phyloP scores from a whole-genome alignment of 768 basidiomycete genomes.

The Phallus indusiatus region DNA sequence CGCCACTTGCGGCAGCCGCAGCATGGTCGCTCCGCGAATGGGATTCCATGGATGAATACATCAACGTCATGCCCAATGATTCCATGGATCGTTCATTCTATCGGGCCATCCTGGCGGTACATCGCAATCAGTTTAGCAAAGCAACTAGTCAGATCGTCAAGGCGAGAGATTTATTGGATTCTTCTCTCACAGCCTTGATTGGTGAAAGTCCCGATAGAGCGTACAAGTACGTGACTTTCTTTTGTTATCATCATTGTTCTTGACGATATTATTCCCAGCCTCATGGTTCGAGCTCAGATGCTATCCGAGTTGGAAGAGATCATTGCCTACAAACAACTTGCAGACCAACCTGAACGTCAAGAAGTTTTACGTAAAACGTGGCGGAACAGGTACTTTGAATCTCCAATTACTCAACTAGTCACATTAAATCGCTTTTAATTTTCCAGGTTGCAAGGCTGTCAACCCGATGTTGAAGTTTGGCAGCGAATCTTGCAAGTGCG shows the following conservation, averaged over 20 bases:
- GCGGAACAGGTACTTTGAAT: conserved; percentile 76
- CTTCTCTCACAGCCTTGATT: conserved; percentile 83
- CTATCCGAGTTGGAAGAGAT: conserved; percentile 97
- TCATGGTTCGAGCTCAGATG: conserved; percentile 97
- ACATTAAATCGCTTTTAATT: not conserved
- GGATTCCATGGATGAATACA: conserved; percentile 98
- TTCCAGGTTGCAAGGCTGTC: conserved; percentile 81
- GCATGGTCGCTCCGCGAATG: conserved; percentile 96
- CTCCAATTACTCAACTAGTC: not conserved
- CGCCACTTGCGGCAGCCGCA: conserved; percentile 94
- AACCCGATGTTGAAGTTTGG: conserved; percentile 98
- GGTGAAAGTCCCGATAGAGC: conserved; percentile 96
- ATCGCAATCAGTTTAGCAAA: conserved; percentile 92
- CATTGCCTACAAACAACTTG: conserved; percentile 88
- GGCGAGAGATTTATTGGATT: conserved; percentile 86
- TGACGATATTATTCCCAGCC: conserved; percentile 35
- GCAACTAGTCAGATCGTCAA: conserved; percentile 84
- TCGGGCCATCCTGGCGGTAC: conserved; percentile 89
- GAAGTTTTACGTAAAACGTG: conserved; percentile 86
- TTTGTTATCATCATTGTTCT: not conserved
- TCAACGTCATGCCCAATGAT: conserved; percentile 84
- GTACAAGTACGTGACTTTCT: conserved; percentile 63
- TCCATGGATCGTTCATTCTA: conserved; percentile 94
- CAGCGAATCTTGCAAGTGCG: conserved; percentile 95
- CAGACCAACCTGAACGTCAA: conserved; percentile 91